phyloP scores from a whole-genome alignment of 108 stramenopile species.

The Schizochytrium sp. region DNA sequence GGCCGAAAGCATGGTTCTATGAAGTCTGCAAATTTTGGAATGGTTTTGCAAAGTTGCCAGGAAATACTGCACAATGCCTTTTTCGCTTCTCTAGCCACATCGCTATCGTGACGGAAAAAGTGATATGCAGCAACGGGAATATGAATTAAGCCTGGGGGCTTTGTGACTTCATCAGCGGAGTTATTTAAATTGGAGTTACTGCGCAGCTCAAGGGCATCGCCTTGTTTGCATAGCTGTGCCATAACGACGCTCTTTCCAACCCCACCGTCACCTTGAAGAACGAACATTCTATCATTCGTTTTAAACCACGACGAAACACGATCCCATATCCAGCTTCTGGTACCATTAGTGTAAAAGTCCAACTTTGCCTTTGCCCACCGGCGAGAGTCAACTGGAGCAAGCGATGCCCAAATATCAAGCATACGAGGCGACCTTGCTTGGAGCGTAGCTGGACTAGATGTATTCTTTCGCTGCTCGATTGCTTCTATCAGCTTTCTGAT shows the following conservation, averaged over 20 bases:
- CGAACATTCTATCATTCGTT: background rate
- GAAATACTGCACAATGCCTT: background rate
- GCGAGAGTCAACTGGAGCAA: too few species aligned
- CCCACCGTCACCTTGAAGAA: constrained; percentile 3
- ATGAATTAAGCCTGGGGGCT: too few species aligned
- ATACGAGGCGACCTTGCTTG: too few species aligned
- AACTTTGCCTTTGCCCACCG: too few species aligned
- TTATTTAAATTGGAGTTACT: too few species aligned
- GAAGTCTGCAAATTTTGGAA: background rate
- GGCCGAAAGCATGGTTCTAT: background rate
- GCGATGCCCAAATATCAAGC: too few species aligned
- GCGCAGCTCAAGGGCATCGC: background rate
- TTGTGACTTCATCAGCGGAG: too few species aligned
- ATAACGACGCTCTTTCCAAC: constrained; percentile 32
- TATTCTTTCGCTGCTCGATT: too few species aligned
- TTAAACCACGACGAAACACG: background rate
- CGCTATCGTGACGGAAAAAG: too few species aligned
- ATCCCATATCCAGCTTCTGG: constrained; percentile 3
- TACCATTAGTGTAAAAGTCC: background rate
- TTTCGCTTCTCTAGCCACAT: background rate
- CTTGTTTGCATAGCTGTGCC: background rate
- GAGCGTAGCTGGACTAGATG: too few species aligned
- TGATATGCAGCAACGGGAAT: too few species aligned
- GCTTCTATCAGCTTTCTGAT: too few species aligned
- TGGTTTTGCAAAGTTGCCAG: background rate